Evolutionary conservation across 164 flowering plant genomes (phyloP).

Genomic region (Aristolochia californica): DNA sequence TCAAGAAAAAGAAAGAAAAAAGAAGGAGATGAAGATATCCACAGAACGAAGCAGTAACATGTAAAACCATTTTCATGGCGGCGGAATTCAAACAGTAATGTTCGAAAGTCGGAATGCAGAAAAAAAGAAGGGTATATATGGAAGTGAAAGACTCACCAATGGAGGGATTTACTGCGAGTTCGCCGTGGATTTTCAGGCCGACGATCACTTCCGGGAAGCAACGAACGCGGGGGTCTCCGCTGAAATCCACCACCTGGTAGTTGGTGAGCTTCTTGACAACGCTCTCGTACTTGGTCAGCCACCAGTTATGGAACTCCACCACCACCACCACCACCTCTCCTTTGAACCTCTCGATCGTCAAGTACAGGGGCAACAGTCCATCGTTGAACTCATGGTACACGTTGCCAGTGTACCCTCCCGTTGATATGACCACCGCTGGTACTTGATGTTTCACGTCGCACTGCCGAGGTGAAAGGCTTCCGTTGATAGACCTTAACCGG

Average conservation of each 20-base stretch:
- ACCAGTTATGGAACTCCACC: slow-evolving; percentile 10
- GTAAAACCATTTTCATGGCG: too few species aligned
- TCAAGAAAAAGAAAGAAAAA: too few species aligned
- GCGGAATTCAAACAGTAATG: too few species aligned
- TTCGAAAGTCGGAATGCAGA: not conserved
- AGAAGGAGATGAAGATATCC: too few species aligned
- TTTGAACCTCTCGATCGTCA: slow-evolving; percentile 6
- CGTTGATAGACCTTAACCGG: not conserved
- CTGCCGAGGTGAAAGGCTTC: not conserved
- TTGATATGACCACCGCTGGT: slow-evolving; percentile 12
- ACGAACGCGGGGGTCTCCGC: slow-evolving; percentile 4
- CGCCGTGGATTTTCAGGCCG: slow-evolving; percentile 8
- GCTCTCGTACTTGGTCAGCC: slow-evolving; percentile 7
- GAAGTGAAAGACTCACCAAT: not conserved
- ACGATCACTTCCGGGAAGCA: slow-evolving; percentile 8
- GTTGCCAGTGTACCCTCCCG: slow-evolving; percentile 10
- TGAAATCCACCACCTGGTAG: slow-evolving; percentile 5
- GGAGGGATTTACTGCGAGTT: slow-evolving; percentile 8
- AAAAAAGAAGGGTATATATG: not conserved
- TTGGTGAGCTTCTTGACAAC: slow-evolving; percentile 5
- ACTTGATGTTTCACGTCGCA: slow-evolving; percentile 1
- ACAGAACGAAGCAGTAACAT: too few species aligned
- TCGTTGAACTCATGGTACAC: slow-evolving; percentile 17
- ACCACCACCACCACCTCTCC: slow-evolving; percentile 10
- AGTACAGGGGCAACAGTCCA: slow-evolving; percentile 9